Evolutionary conservation across 2,329 filamentous ascomycete genomes (phyloP).

Genomic region (Ascomycota sp.): DNA sequence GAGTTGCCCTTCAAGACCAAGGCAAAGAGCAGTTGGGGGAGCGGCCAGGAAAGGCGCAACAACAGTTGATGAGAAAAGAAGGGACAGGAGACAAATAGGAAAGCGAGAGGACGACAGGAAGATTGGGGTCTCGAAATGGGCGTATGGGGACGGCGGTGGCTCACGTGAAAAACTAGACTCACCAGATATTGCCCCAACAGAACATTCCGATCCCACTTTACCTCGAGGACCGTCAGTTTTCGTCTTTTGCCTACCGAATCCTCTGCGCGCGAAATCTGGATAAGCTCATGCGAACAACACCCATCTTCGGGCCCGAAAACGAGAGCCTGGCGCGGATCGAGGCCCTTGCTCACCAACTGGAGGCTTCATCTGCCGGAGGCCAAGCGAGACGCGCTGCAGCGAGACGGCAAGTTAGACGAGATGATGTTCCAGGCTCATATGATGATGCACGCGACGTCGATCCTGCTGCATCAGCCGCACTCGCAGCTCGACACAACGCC

Average conservation of each 20-base stretch:
- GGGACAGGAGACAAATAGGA: too few relatives aligned
- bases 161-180: too few relatives aligned
- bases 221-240: slow-evolving; percentile 50
- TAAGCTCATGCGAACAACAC: slow-evolving; percentile 43
- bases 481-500: slow-evolving; percentile 51
- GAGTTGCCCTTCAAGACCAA: slow-evolving; percentile 11
- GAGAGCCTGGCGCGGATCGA: slow-evolving; percentile 31
- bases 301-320: slow-evolving; percentile 30
- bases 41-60: too few relatives aligned
- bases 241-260: slow-evolving; percentile 70
- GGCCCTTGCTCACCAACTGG: slow-evolving; percentile 47
- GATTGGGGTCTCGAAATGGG: too few relatives aligned
- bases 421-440: slow-evolving; percentile 85
- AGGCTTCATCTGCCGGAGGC: slow-evolving; percentile 53
- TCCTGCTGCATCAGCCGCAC: slow-evolving; percentile 61
- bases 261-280: slow-evolving; percentile 63
- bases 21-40: too few relatives aligned
- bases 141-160: too few relatives aligned
- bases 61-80: too few relatives aligned
- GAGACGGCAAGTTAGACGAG: slow-evolving; percentile 58
- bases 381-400: slow-evolving; percentile 50
- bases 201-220: slow-evolving; percentile 37
- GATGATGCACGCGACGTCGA: slow-evolving; percentile 45
- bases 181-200: too few relatives aligned
- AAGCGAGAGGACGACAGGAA: too few relatives aligned